Percentiles rank a stretch among this genome's conserved stretches.
Conservation (phyloP, 495 filamentous ascomycete genomes). For the Trichoderma parareesei region DNA sequence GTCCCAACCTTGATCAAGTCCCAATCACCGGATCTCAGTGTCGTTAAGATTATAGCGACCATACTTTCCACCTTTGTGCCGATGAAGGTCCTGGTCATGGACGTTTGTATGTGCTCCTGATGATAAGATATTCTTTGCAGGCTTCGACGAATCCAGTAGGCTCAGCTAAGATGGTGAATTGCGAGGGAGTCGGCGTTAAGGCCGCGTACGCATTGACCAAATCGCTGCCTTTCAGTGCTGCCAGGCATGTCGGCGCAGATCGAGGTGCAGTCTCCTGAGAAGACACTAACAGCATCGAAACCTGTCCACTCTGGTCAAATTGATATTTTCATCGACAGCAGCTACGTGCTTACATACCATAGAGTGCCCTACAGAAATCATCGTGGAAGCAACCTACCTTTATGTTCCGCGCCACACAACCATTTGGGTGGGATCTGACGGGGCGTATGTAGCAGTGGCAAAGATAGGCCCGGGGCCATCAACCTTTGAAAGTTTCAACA, state of each 20-base stretch:
- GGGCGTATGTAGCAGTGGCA: background rate
- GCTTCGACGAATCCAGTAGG: too few relatives aligned
- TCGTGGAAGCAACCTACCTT: background rate
- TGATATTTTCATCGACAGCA: background rate
- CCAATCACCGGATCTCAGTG: slow-evolving; percentile 16
- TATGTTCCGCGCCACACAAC: background rate
- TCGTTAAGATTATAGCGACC: slow-evolving; percentile 18
- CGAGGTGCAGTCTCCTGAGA: background rate
- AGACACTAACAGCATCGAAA: background rate
- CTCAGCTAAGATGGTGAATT: too few relatives aligned
- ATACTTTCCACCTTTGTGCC: slow-evolving; percentile 22
- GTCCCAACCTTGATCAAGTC: slow-evolving; percentile 25
- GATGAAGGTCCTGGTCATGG: slow-evolving; percentile 15
- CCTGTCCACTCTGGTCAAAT: background rate
- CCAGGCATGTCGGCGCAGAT: background rate
- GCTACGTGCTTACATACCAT: background rate
- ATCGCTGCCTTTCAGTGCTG: background rate
- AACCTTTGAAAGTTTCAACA: background rate
- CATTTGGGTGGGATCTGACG: background rate
- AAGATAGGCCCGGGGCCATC: background rate
- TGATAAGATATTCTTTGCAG: too few relatives aligned
- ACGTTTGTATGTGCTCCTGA: background rate
- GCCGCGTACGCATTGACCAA: too few relatives aligned
- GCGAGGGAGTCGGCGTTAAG: too few relatives aligned
- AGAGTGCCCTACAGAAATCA: background rate